Conservation (phyloP, 768 basidiomycete genomes). For the Dentipellis fragilis region DNA sequence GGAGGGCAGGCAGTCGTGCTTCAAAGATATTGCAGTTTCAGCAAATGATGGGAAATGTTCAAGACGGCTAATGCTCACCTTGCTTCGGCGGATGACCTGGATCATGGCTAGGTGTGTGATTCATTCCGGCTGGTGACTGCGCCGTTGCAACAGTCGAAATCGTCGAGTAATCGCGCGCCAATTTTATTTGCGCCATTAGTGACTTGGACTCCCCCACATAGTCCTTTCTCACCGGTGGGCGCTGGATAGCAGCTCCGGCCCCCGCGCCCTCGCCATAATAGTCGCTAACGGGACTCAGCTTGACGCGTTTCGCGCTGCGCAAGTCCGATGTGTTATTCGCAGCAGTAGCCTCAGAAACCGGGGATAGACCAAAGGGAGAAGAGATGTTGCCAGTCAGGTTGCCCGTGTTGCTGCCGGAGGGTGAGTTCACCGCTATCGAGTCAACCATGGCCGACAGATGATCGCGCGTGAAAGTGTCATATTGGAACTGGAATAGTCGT, state of each 20-base stretch:
- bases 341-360: slow-evolving; percentile 34
- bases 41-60: no score
- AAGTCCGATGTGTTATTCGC: slow-evolving; percentile 37
- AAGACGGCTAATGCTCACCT: not conserved
- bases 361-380: slow-evolving; percentile 37
- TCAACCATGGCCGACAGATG: slow-evolving; percentile 92
- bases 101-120: not conserved
- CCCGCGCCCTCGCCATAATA: slow-evolving; percentile 41
- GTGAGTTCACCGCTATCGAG: slow-evolving; percentile 78
- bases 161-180: slow-evolving; percentile 69
- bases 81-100: not conserved
- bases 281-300: slow-evolving; percentile 61
- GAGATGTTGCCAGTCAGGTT: slow-evolving; percentile 33
- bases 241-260: slow-evolving; percentile 37
- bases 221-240: slow-evolving; percentile 45
- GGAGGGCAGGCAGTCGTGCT: slow-evolving; percentile 8
- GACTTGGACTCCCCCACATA: slow-evolving; percentile 71
- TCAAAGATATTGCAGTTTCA: not conserved
- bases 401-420: slow-evolving; percentile 40
- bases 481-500: slow-evolving; percentile 85
- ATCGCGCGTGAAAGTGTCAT: slow-evolving; percentile 93
- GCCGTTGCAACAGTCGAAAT: slow-evolving; percentile 50
- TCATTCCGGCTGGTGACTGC: slow-evolving; percentile 17
- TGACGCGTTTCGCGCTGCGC: slow-evolving; percentile 73
- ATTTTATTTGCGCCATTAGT: slow-evolving; percentile 74